Percentiles rank a stretch among this genome's conserved stretches.
Conservation (phyloP, 352 stramenopile genomes). For the Globisporangium paroecandrum region DNA sequence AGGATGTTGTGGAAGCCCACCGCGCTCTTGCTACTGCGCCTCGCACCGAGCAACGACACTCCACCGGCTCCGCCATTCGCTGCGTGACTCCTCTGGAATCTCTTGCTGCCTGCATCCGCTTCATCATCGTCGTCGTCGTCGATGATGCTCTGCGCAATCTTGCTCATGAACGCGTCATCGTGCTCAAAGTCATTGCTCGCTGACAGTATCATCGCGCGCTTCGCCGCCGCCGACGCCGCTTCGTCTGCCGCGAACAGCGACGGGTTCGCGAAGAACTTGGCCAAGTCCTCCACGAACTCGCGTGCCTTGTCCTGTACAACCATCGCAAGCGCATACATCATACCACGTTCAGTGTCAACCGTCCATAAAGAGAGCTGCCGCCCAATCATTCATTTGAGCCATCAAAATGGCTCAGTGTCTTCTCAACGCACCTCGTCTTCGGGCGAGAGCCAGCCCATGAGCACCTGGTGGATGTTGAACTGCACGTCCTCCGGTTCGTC, state of each 20-base stretch:
- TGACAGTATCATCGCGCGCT: not conserved
- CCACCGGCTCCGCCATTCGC: not conserved
- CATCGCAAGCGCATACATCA: not conserved
- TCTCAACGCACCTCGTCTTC: conserved; percentile 55
- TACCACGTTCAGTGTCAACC: not conserved
- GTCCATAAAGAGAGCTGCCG: not conserved
- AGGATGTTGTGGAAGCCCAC: conserved; percentile 31
- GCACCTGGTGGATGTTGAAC: conserved; percentile 75
- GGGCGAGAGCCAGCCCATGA: conserved; percentile 79
- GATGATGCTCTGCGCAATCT: conserved; percentile 19
- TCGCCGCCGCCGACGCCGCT: conserved; percentile 15
- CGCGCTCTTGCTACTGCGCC: conserved; percentile 4
- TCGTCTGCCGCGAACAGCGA: conserved; percentile 44
- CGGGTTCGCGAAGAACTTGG: conserved; percentile 54
- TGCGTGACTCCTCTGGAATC: not conserved
- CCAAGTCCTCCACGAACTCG: conserved; percentile 69
- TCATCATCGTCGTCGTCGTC: conserved; percentile 29
- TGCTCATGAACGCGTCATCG: conserved; percentile 20
- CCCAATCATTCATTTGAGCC: not conserved
- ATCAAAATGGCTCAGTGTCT: not conserved
- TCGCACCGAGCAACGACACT: not conserved
- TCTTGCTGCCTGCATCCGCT: conserved; percentile 1
- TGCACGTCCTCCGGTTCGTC: conserved; percentile 57
- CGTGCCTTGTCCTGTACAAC: conserved; percentile 42
- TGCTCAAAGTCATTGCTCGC: conserved; percentile 13